Conservation (phyloP, 176 grass and related monocot genomes). For the Triticum turgidum region DNA sequence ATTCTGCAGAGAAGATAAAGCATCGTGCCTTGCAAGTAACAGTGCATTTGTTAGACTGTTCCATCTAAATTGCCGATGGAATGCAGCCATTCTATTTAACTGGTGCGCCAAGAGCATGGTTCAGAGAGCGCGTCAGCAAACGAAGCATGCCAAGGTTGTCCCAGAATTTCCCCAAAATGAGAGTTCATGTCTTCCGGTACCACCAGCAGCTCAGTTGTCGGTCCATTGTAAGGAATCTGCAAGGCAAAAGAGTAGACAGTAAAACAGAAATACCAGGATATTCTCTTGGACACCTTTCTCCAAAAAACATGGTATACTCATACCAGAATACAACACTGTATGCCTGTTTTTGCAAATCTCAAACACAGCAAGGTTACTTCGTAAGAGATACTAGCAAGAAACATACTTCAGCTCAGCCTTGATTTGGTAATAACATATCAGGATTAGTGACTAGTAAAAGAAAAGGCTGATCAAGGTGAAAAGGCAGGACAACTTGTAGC, state of each 20-base stretch:
- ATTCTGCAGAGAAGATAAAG: not conserved
- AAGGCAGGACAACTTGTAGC: not conserved
- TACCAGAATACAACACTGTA: no score
- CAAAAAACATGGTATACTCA: no score
- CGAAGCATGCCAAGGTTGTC: not conserved
- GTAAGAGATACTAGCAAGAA: not conserved
- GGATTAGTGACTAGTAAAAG: not conserved
- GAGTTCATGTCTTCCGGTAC: not conserved
- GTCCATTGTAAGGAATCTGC: not conserved
- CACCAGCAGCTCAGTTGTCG: not conserved
- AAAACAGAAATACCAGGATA: not conserved
- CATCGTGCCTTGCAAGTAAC: not conserved
- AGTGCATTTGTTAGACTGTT: not conserved
- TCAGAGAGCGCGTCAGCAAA: not conserved
- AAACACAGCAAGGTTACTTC: not conserved
- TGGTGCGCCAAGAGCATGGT: not conserved
- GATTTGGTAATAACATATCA: not conserved
- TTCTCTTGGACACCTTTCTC: no score
- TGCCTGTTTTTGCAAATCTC: no score
- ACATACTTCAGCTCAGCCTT: not conserved
- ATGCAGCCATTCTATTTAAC: not conserved
- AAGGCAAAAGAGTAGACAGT: not conserved
- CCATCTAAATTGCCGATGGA: not conserved
- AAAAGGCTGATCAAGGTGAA: not conserved
- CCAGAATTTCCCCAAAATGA: not conserved